phyloP scores from a whole-genome alignment of 176 grass and related monocot genomes.

The Musa troglodytarum region DNA sequence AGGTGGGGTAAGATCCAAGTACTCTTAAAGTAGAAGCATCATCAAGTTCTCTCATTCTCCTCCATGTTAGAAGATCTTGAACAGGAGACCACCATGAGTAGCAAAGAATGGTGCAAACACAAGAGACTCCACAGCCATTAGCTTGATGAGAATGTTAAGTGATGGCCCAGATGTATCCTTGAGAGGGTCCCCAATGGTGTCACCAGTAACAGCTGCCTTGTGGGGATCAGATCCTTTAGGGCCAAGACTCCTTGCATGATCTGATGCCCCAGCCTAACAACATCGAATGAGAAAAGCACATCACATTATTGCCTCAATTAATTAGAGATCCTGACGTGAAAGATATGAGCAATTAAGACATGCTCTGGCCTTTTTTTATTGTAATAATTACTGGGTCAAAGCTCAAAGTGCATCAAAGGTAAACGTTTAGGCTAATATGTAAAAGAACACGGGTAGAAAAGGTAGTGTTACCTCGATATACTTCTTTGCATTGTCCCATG shows the following conservation, averaged over 20 bases:
- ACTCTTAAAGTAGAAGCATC: not conserved
- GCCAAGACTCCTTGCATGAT: conserved; percentile 34
- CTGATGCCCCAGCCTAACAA: conserved; percentile 34
- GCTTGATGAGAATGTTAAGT: conserved; percentile 62
- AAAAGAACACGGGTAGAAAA: no score
- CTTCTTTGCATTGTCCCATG: conserved; percentile 59
- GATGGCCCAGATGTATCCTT: conserved; percentile 57
- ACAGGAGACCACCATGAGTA: conserved; percentile 35
- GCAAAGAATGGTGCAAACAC: conserved; percentile 53
- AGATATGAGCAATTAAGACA: no score
- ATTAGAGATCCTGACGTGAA: not conserved
- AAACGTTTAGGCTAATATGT: no score
- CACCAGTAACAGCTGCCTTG: conserved; percentile 43
- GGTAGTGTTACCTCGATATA: conserved; percentile 37
- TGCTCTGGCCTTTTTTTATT: no score
- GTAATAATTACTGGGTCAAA: no score
- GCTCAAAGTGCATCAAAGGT: no score
- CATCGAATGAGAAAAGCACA: not conserved
- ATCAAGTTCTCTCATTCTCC: no score
- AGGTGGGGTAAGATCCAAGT: not conserved
- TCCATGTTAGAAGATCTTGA: conserved; percentile 36
- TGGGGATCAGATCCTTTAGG: conserved; percentile 47
- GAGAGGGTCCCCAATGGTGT: conserved; percentile 46
- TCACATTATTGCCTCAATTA: not conserved
- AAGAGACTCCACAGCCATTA: conserved; percentile 48